phyloP scores from a whole-genome alignment of 2,329 filamentous ascomycete genomes.

The Colletotrichum sp. region DNA sequence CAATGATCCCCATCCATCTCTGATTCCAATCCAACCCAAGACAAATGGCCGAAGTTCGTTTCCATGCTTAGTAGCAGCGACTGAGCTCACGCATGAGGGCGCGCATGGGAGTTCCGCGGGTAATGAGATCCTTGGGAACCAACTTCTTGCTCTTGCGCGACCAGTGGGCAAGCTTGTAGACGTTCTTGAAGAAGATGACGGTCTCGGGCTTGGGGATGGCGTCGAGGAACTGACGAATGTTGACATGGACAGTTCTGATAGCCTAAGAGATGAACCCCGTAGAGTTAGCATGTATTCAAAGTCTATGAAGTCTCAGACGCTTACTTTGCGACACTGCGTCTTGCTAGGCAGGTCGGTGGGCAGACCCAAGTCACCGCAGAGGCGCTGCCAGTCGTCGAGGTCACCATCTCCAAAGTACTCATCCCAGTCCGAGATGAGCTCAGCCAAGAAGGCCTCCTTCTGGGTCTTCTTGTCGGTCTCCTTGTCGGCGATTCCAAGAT shows the following conservation, averaged over 20 bases:
- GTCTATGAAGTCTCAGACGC: neutral
- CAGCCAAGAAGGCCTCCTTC: neutral
- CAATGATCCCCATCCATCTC: neutral
- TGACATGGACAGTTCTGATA: slow-evolving; percentile 47
- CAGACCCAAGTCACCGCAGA: slow-evolving; percentile 50
- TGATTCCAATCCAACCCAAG: neutral
- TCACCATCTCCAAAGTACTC: slow-evolving; percentile 33
- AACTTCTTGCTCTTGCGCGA: slow-evolving; percentile 36
- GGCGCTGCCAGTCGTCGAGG: slow-evolving; percentile 48
- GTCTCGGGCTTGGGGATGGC: slow-evolving; percentile 29
- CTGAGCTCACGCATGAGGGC: slow-evolving; percentile 32
- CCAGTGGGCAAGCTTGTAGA: slow-evolving; percentile 37
- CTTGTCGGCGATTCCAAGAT: neutral
- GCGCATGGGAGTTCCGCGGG: slow-evolving; percentile 42
- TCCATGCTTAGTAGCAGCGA: neutral
- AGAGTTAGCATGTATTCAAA: neutral
- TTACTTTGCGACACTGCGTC: slow-evolving; percentile 49
- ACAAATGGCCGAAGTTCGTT: neutral
- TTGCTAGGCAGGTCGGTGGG: slow-evolving; percentile 42
- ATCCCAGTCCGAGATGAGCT: slow-evolving; percentile 25
- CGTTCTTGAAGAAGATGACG: slow-evolving; percentile 37
- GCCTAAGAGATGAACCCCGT: slow-evolving; percentile 34
- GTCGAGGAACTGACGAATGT: slow-evolving; percentile 54
- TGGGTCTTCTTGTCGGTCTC: neutral
- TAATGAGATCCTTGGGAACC: slow-evolving; percentile 51